Evolutionary conservation across 2,329 filamentous ascomycete species (phyloP).

Genomic region (Penicillium sp.): DNA sequence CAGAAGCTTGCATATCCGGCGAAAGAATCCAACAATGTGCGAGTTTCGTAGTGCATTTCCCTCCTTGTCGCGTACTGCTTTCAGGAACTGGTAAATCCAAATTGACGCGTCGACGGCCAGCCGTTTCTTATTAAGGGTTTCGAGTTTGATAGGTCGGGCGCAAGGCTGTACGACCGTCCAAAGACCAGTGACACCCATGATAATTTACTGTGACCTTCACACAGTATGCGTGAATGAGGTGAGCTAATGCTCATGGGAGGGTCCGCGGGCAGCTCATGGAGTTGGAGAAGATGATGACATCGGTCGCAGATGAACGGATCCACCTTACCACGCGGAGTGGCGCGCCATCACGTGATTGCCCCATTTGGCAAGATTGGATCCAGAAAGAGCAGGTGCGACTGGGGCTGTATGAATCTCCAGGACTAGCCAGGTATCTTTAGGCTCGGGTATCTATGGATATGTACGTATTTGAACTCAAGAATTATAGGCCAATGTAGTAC

Average conservation of each 20-base stretch:
- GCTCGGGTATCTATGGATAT: too few relatives aligned
- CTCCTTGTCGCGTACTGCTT: constrained; percentile 97
- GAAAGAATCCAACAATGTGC: constrained; percentile 96
- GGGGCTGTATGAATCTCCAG: too few relatives aligned
- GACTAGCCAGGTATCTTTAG: too few relatives aligned
- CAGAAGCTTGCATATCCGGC: constrained; percentile 93
- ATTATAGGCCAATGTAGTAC: too few relatives aligned
- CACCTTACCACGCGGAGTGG: not conserved
- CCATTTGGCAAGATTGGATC: not conserved
- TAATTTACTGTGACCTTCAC: not conserved
- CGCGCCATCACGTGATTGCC: not conserved
- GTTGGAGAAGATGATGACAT: not conserved
- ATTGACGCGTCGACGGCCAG: constrained; percentile 97
- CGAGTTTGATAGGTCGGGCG: constrained; percentile 91
- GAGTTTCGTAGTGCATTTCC: constrained; percentile 95
- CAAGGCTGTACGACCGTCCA: constrained; percentile 97
- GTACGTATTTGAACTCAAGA: too few relatives aligned
- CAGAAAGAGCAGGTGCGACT: too few relatives aligned
- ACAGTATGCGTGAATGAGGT: not conserved
- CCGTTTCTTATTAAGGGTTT: constrained; percentile 92
- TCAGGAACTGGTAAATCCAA: constrained; percentile 99
- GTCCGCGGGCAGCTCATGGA: not conserved
- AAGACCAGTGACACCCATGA: constrained; percentile 96
- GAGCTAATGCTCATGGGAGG: not conserved
- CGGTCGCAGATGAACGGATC: not conserved